Percentiles rank a stretch among this genome's conserved stretches.
Conservation (phyloP, 2,329 filamentous ascomycete genomes). For the Aspergillus melleus region DNA sequence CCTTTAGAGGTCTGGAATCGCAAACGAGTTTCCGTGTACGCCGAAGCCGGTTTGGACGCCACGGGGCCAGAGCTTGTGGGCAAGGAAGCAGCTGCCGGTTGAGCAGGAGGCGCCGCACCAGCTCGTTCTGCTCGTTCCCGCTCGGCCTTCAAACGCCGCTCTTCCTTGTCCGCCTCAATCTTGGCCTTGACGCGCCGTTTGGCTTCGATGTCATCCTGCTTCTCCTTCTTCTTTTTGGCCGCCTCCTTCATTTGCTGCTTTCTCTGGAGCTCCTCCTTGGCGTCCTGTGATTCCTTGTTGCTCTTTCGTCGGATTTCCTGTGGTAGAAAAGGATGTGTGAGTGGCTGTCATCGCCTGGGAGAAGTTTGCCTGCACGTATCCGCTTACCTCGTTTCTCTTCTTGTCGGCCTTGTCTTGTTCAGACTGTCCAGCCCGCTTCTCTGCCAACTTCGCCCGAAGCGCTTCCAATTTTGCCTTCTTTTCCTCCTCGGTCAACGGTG, state of each 20-base stretch:
- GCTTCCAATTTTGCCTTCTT: conserved; percentile 78
- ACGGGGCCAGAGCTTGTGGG: conserved; percentile 50
- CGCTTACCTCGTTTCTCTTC: conserved; percentile 76
- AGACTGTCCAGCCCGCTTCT: conserved; percentile 69
- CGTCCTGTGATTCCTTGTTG: conserved; percentile 82
- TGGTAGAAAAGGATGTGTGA: conserved; percentile 1
- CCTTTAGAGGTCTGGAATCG: conserved; percentile 75
- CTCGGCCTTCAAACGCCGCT: conserved; percentile 81
- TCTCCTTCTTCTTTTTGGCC: conserved; percentile 81
- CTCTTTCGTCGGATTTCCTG: conserved; percentile 76
- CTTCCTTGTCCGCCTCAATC: conserved; percentile 92
- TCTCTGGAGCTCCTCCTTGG: conserved; percentile 82
- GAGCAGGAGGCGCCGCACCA: conserved; percentile 59
- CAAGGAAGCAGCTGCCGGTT: conserved; percentile 45
- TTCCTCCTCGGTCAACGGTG: conserved; percentile 86
- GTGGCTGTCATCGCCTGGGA: neutral
- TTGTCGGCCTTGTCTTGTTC: conserved; percentile 75
- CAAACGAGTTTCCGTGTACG: conserved; percentile 78
- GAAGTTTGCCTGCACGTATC: neutral
- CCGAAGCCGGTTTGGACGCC: conserved; percentile 63
- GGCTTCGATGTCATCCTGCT: conserved; percentile 78
- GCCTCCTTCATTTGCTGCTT: conserved; percentile 94
- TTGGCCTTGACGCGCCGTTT: conserved; percentile 88
- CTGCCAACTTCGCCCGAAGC: conserved; percentile 68
- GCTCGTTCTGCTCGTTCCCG: conserved; percentile 82